Conservation (phyloP, 1,139 yeast species). For the Candida smagusa region DNA sequence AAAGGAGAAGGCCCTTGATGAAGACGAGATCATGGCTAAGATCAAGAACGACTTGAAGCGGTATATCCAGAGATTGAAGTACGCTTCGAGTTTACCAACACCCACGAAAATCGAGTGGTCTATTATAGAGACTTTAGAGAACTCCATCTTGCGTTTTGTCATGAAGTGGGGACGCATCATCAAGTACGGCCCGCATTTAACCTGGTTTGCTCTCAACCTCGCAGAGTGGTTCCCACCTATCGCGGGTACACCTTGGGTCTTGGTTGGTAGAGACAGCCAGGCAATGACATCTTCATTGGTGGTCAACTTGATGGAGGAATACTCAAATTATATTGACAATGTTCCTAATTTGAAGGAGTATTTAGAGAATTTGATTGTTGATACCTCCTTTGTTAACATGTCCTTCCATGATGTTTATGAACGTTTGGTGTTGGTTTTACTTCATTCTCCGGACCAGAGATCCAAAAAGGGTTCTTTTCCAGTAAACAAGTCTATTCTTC, state of each 20-base stretch:
- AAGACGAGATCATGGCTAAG: slow-evolving; percentile 22
- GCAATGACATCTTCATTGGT: slow-evolving; percentile 23
- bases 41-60: slow-evolving; percentile 52
- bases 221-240: slow-evolving; percentile 88
- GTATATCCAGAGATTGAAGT: slow-evolving; percentile 45
- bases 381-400: slow-evolving; percentile 32
- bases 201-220: slow-evolving; percentile 84
- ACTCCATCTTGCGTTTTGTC: slow-evolving; percentile 61
- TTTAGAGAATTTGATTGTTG: slow-evolving; percentile 25
- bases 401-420: slow-evolving; percentile 71
- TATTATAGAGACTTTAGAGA: slow-evolving; percentile 56
- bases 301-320: slow-evolving; percentile 46
- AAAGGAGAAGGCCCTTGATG: slow-evolving; percentile 6
- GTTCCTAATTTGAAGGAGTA: slow-evolving; percentile 27
- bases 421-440: slow-evolving; percentile 67
- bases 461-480: slow-evolving; percentile 12
- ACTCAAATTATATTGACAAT: slow-evolving; percentile 42
- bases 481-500: slow-evolving; percentile 39
- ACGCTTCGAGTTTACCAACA: slow-evolving; percentile 10
- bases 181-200: slow-evolving; percentile 75
- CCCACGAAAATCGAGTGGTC: slow-evolving; percentile 44
- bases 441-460: slow-evolving; percentile 62
- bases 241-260: slow-evolving; percentile 41
- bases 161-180: slow-evolving; percentile 76
- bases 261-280: slow-evolving; percentile 38